Base-by-base conservation (phyloP, 805 yeast species). In the Kodamaea nitidulidarum region DNA sequence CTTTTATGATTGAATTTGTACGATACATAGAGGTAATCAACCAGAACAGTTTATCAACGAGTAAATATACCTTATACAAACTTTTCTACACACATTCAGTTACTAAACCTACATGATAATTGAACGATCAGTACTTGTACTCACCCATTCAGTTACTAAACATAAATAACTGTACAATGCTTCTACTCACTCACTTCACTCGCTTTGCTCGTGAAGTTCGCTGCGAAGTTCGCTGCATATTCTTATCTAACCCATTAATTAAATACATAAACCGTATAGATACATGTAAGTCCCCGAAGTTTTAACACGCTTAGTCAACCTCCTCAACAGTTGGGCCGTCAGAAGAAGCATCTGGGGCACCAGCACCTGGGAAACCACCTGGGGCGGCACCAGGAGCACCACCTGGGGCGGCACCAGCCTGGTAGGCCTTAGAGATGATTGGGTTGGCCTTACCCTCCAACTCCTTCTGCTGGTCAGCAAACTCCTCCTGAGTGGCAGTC, bases 371-470 rank as follows among this genome's bases (percentile, higher is more conserved):
- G 39, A 50, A 49, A 58, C 80, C 81, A 46, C 71, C 74, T 58
- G 56, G 58, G 45, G 70, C 70, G 56, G 77, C 88, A 58, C 88
- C 88, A 55, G 82, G 84, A 63, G 65, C 66, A 49, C 71, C 87
- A 52, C 76, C 84, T 58, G 84, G 81, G 51, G 81, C 83, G 67
- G 88, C 95, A 66, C 88, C 95, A 53, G 83, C 88, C 70, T 86
- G 93, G 82, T 91, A 91, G 78, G 93, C 88, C 79, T 90, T 88
- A 67, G 88, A 79, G 88, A 90, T 84, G 72, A 90, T 87, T 68
- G 97, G 97, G 79, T 90, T 90, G 54, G 96, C 95, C 70, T 83
- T 76, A 55, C 79, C 84, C 77, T 91, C 97, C 60, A 90, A 81
- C 73, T 88, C 96, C 82, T 90, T 90, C 76, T 88, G 95, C 76